Conservation (phyloP, 805 yeast genomes). For the Naumovozyma castellii region DNA sequence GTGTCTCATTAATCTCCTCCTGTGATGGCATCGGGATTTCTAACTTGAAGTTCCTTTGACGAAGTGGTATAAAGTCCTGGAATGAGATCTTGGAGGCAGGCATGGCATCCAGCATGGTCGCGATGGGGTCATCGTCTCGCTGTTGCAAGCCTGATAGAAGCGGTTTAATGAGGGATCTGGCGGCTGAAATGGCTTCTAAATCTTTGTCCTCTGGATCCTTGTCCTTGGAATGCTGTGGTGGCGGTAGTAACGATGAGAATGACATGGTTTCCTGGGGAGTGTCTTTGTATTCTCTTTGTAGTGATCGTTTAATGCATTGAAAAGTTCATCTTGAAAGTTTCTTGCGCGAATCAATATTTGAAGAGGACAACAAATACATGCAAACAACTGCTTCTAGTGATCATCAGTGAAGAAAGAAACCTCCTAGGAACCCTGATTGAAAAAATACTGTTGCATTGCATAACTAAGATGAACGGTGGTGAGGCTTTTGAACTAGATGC, state of each 20-base stretch:
- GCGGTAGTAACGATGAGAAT: conserved; percentile 18
- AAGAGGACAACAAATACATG: too few species aligned
- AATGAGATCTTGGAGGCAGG: conserved; percentile 30
- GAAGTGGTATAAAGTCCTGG: conserved; percentile 52
- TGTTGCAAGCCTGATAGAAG: neutral
- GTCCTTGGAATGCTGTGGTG: conserved; percentile 11
- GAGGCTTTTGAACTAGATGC: neutral
- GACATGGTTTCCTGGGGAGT: too few species aligned
- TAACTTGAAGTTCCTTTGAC: conserved; percentile 36
- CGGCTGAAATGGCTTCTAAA: neutral
- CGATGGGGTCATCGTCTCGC: neutral
- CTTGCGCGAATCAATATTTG: too few species aligned
- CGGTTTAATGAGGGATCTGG: neutral
- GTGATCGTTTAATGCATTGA: too few species aligned
- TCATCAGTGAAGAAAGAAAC: too few species aligned
- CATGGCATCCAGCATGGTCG: neutral
- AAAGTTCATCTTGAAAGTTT: too few species aligned
- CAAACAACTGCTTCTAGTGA: too few species aligned
- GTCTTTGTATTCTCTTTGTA: too few species aligned
- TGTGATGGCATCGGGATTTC: conserved; percentile 38
- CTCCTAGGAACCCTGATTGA: too few species aligned
- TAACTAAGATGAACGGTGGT: too few species aligned
- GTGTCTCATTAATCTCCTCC: conserved; percentile 37
- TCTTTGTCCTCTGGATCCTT: neutral
- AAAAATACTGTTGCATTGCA: too few species aligned